These are phyloP conservation scores for Acephala macrosclerotiorum DNA, from an alignment of 2,329 filamentous ascomycete genomes.

Conservation along the genomic window DNA sequence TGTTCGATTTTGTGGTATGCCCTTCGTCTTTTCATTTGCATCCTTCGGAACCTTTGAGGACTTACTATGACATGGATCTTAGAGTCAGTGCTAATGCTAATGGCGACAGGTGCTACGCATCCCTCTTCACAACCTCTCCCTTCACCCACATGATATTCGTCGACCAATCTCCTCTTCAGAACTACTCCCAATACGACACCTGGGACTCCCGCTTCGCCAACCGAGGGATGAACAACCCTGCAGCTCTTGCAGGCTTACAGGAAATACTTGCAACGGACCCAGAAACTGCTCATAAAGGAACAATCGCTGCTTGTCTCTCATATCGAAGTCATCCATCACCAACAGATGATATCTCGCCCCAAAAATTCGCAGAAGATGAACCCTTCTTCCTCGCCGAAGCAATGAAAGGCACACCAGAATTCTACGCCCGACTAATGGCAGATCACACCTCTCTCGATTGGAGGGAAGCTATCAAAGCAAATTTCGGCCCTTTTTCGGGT, in stretches of 20 bases:
- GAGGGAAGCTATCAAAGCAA: slow-evolving; percentile 38
- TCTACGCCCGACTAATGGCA: slow-evolving; percentile 44
- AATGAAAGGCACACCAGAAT: slow-evolving; percentile 39
- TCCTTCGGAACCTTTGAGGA: not conserved
- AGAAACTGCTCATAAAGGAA: slow-evolving; percentile 38
- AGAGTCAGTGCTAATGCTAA: not conserved
- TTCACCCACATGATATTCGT: slow-evolving; percentile 43
- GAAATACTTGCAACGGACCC: slow-evolving; percentile 36
- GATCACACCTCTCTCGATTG: slow-evolving; percentile 44
- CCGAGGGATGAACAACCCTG: slow-evolving; percentile 40
- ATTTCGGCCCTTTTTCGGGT: slow-evolving; percentile 33
- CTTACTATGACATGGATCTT: not conserved
- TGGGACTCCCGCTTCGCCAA: slow-evolving; percentile 42
- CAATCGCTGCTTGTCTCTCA: slow-evolving; percentile 41
- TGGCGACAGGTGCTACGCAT: slow-evolving; percentile 38
- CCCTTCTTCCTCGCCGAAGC: slow-evolving; percentile 42
- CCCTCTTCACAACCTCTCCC: slow-evolving; percentile 39
- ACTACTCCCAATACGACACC: slow-evolving; percentile 33
- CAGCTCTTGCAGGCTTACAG: slow-evolving; percentile 39
- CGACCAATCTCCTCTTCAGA: slow-evolving; percentile 44
- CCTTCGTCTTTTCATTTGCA: too few species aligned
- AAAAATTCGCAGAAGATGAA: slow-evolving; percentile 33
- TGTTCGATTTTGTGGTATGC: slow-evolving; percentile 43
- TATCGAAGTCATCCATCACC: slow-evolving; percentile 38
- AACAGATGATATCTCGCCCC: slow-evolving; percentile 19